Conservation (phyloP, 768 basidiomycete species). For the Xanthoconium stramineum region DNA sequence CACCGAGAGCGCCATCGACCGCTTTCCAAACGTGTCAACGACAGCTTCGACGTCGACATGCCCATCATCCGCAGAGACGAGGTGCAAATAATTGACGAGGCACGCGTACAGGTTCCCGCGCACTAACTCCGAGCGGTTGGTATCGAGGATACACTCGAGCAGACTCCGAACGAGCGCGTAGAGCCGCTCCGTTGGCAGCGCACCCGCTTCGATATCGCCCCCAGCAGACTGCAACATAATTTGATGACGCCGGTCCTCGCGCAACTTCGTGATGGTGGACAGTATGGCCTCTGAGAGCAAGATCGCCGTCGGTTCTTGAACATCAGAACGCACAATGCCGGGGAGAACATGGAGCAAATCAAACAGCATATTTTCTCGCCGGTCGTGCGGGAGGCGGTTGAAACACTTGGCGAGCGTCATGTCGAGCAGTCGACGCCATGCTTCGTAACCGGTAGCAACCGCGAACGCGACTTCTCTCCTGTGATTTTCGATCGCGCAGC, state of each 20-base stretch:
- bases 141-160: constrained; percentile 71
- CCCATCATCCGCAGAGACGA: constrained; percentile 36
- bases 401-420: constrained; percentile 86
- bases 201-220: constrained; percentile 59
- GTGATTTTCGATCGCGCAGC: constrained; percentile 85
- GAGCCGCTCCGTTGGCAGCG: constrained; percentile 78
- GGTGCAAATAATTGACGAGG: constrained; percentile 84
- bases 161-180: constrained; percentile 69
- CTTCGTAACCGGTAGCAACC: constrained; percentile 64
- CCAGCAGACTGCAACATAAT: constrained; percentile 62
- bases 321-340: constrained; percentile 59
- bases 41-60: constrained; percentile 9
- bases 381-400: constrained; percentile 73
- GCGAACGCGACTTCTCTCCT: constrained; percentile 77
- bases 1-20: constrained; percentile 28
- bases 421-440: constrained; percentile 85
- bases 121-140: constrained; percentile 77
- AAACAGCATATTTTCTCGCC: constrained; percentile 84
- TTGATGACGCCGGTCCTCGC: constrained; percentile 76
- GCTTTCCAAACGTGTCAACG: constrained; percentile 23
- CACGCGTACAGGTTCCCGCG: constrained; percentile 95
- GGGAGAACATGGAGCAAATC: constrained; percentile 86
- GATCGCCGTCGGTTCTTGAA: constrained; percentile 73
- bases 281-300: constrained; percentile 80
- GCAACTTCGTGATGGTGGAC: constrained; percentile 82